phyloP scores from a whole-genome alignment of 805 yeast genomes.

The Jamesozyma spencerorum region DNA sequence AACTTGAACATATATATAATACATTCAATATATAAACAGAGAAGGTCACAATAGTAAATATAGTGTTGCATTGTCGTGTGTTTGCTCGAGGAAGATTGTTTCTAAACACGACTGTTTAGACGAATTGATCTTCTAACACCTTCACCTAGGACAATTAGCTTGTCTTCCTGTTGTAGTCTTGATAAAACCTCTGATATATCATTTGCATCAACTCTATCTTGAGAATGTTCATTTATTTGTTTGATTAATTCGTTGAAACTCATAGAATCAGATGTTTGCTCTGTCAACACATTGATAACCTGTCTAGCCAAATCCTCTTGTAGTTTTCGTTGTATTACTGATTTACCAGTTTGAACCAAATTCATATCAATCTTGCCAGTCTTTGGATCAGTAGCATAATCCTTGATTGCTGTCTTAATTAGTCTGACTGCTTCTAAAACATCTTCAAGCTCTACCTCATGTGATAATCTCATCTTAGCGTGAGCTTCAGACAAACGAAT shows the following conservation, averaged over 20 bases:
- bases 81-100: not conserved
- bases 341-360: conserved; percentile 90
- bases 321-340: conserved; percentile 71
- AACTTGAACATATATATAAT: not conserved
- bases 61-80: too few relatives aligned
- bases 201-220: conserved; percentile 55
- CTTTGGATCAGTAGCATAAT: conserved; percentile 94
- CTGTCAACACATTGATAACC: conserved; percentile 46
- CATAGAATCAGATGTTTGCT: conserved; percentile 39
- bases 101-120: conserved; percentile 25
- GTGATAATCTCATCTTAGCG: conserved; percentile 85
- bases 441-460: conserved; percentile 63
- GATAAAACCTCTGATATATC: conserved; percentile 63
- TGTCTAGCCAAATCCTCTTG: conserved; percentile 65
- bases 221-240: conserved; percentile 50
- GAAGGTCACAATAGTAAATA: too few relatives aligned
- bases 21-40: not conserved
- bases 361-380: conserved; percentile 98
- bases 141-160: conserved; percentile 60
- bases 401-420: conserved; percentile 89
- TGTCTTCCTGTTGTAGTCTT: conserved; percentile 62
- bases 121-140: conserved; percentile 57
- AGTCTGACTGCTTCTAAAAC: conserved; percentile 90
- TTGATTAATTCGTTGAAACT: conserved; percentile 50
- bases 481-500: conserved; percentile 92